Evolutionary conservation across 2,329 filamentous ascomycete species (phyloP).

Genomic region (Colletotrichum spaethianum): DNA sequence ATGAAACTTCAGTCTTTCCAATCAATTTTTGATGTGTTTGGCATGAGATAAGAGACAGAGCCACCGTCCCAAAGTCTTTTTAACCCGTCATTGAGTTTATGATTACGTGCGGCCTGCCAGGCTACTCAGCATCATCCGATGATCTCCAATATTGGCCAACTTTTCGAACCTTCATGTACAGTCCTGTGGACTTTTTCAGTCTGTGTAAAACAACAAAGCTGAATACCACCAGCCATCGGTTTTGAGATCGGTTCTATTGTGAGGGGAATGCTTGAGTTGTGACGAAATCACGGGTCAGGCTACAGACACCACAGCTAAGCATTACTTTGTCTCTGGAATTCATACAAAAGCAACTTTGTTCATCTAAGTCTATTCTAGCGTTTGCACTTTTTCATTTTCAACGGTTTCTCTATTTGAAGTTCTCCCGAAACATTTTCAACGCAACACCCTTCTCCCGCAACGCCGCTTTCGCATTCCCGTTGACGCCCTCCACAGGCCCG

Average conservation of each 20-base stretch:
- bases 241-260: neutral
- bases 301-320: neutral
- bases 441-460: conserved; percentile 61
- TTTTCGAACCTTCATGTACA: neutral
- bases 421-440: conserved; percentile 56
- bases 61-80: neutral
- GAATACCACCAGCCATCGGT: neutral
- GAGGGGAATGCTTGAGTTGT: neutral
- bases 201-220: neutral
- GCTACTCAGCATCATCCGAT: neutral
- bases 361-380: conserved; percentile 2
- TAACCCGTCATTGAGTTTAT: neutral
- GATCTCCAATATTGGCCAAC: neutral
- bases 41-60: neutral
- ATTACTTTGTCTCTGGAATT: neutral
- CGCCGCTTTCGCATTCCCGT: conserved; percentile 49
- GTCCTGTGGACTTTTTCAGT: no score
- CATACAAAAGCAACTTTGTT: neutral
- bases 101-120: neutral
- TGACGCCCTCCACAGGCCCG: conserved; percentile 46
- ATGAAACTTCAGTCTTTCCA: neutral
- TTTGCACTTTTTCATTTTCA: neutral
- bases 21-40: no score
- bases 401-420: conserved; percentile 42
- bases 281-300: no score